These are phyloP conservation scores for Saturnispora silvae DNA, from an alignment of 805 yeast species.

Conservation along the genomic window DNA sequence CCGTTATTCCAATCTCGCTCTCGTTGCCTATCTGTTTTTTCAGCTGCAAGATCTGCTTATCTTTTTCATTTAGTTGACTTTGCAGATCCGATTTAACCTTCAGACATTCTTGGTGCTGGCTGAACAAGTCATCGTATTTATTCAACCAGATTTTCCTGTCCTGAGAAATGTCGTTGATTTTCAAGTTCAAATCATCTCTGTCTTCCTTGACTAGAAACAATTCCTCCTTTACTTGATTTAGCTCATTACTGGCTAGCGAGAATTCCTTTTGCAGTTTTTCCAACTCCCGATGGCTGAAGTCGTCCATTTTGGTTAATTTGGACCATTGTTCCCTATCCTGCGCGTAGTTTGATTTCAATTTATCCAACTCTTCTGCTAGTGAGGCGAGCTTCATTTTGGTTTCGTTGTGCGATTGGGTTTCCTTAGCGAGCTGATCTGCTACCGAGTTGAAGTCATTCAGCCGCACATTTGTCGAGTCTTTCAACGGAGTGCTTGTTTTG, in stretches of 20 bases:
- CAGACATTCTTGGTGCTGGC: background rate
- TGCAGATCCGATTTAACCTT: background rate
- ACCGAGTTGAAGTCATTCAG: too few relatives aligned
- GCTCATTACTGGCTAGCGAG: background rate
- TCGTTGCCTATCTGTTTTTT: background rate
- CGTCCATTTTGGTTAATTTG: too few relatives aligned
- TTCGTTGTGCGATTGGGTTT: too few relatives aligned
- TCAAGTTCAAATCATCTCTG: background rate
- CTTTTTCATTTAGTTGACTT: background rate
- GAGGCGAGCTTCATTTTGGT: too few relatives aligned
- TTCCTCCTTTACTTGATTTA: background rate
- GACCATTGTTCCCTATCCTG: background rate
- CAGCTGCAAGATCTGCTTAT: background rate
- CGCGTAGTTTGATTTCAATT: background rate
- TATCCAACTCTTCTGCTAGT: background rate
- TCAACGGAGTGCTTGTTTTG: too few relatives aligned
- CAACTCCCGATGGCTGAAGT: too few relatives aligned
- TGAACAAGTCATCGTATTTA: constrained; percentile 3
- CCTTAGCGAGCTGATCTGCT: too few relatives aligned
- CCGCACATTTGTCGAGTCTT: too few relatives aligned
- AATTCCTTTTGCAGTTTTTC: background rate
- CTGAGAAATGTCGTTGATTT: background rate
- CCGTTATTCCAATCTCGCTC: background rate
- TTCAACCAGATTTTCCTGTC: constrained; percentile 4
- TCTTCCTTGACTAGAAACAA: background rate